Evolutionary conservation across 257 asterid species (phyloP).

Genomic region (Solanum dulcamara): DNA sequence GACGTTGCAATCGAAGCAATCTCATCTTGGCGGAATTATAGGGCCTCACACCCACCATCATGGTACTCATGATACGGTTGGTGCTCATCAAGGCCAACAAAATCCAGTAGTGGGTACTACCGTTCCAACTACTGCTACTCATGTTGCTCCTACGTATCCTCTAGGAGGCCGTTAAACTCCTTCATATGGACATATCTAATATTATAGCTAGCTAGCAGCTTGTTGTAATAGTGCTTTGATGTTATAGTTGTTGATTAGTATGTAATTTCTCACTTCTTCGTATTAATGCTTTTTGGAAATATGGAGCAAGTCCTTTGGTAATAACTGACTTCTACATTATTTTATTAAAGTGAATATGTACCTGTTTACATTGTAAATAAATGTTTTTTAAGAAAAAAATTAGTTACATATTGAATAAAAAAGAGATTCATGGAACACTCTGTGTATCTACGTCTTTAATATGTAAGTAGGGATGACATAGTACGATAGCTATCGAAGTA

Average conservation of each 20-base stretch:
- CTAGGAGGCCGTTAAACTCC: not conserved
- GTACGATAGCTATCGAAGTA: no score
- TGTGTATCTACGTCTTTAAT: no score
- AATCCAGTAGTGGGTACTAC: not conserved
- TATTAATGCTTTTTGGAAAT: no score
- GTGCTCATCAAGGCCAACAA: not conserved
- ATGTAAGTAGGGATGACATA: no score
- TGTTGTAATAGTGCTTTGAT: not conserved
- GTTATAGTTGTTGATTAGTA: not conserved
- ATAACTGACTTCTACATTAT: no score
- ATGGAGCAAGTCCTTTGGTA: no score
- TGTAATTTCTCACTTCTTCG: not conserved
- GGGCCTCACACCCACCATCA: not conserved
- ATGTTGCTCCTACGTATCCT: not conserved
- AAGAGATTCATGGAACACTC: no score
- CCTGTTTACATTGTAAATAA: no score
- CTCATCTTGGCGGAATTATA: not conserved
- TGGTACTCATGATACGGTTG: not conserved
- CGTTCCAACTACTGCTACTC: not conserved
- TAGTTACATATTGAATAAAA: no score
- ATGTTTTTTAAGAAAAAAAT: no score
- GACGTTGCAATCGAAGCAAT: constrained; percentile 22
- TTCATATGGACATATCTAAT: not conserved
- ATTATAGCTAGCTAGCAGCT: no score
- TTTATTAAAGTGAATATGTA: no score